Evolutionary conservation across 495 filamentous ascomycete species (phyloP), one percentile per base, ranked within the genome.

Genomic region (Penicillium longicatenatum): DNA sequence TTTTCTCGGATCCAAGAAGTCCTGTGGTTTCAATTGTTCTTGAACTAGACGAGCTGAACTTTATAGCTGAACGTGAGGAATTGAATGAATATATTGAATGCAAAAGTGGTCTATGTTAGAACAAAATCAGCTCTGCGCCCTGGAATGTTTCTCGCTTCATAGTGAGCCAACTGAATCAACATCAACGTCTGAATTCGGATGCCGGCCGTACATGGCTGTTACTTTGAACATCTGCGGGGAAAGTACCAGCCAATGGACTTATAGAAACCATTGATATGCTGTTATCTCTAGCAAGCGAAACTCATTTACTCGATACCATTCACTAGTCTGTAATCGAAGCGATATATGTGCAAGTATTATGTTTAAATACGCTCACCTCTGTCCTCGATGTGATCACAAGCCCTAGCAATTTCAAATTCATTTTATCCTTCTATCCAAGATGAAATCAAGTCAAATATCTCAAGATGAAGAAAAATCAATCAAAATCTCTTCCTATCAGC

Each of bases 381-480:
- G 31, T 14, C 31, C 31, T 35, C 9, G 1, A 35, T 26, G 7
- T 3, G 31, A 12, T 3, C 9, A n/a, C 31, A 35, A 4, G n/a
- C n/a, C n/a, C n/a, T 0, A 14, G 31, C 6, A 35, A 12, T 33
- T 33, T 35, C 31, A 14, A 1, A 4, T 21, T 6, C 3, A 44
- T 44, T 5, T 44, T 14, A 12, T 1, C 12, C 9, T 35, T 35
- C 1, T 2, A 41, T n/a, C 16, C 37, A 44, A 20, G 5, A 44
- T 44, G 41, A 9, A 50, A 20, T 20, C 29, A 4, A 35, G 17
- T 16, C 26, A 35, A 4, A 31, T 31, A 20, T 16, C 12, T 4
- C 29, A 19, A 10, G 48, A 50, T 19, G 48, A 50, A 20, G 48
- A 50, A 26, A 50, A 50, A 35, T 50, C 48, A 20, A 50, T 50